Base-by-base conservation (phyloP, 2,329 filamentous ascomycete genomes). In the Fusarium pseudonygamai region DNA sequence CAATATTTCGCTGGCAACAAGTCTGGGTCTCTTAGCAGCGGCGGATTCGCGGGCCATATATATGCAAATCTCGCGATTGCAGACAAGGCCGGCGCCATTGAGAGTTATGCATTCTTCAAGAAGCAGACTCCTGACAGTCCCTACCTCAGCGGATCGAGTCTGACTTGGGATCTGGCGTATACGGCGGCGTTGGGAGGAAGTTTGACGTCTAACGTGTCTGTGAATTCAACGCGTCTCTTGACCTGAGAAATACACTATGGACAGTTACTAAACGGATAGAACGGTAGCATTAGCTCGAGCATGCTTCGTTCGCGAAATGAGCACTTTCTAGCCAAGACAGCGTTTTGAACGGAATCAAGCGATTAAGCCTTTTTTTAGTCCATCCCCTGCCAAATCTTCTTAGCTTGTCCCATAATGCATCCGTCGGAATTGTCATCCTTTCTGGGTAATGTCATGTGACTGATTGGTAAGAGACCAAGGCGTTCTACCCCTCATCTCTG, bases 211-310 rank as follows among this genome's bases (percentile, higher is more conserved):
- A 32, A 30, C 4, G 4, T 49, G 11, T 49, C 46, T 32, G 28
- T 10, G 11, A 49, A 49, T 14, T 24, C 28, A 18, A 49, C 46
- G 7, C 46, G 15, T 18, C 15, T 49, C n/a, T 32, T 6, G 14
- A n/a, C 28, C 20, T 49, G 46, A 49, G 46, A 47, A 28, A 28
- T 28, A 28, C 26, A 28, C 7, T 28, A 28, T 28, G 26, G 26
- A 28, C 26, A 28, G 26, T 28, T 28, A 28, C 26, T 40, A 8
- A 42, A 6, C 1, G 16, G n/a, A 13, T 12, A 6, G 9, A 5
- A 12, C 1, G 6, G 2, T 43, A 12, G 10, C n/a, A 43, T 24
- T 5, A 24, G 2, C 15, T 43, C 15, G 1, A 43, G 37, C 3
- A 40, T 40, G 22, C 20, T 39, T 13, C 22, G 7, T 34, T 34